phyloP scores from a whole-genome alignment of 768 basidiomycete species.

The Amanita inopinata region DNA sequence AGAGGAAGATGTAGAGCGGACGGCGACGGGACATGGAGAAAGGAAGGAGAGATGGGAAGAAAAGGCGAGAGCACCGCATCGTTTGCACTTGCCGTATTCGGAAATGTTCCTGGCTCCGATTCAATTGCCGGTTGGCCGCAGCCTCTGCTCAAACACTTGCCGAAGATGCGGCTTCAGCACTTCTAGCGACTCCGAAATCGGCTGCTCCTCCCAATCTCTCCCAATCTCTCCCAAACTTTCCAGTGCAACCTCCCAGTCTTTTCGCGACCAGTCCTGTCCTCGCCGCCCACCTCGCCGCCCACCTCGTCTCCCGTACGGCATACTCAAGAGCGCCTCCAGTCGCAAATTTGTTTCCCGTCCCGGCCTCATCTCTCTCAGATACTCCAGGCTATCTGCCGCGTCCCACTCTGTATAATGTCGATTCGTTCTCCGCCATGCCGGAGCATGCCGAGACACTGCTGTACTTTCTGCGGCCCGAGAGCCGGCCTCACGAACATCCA shows the following conservation, averaged over 20 bases:
- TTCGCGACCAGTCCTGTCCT: slow-evolving; percentile 68
- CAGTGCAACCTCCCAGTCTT: slow-evolving; percentile 55
- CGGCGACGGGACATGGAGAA: slow-evolving; percentile 36
- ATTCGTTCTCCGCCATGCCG: slow-evolving; percentile 28
- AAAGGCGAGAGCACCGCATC: neutral
- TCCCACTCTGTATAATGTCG: slow-evolving; percentile 42
- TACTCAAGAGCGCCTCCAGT: slow-evolving; percentile 41
- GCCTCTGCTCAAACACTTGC: slow-evolving; percentile 34
- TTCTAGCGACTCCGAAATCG: slow-evolving; percentile 39
- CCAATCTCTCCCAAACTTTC: slow-evolving; percentile 38
- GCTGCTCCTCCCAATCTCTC: slow-evolving; percentile 39
- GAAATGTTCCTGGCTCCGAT: neutral
- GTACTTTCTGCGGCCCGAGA: slow-evolving; percentile 22
- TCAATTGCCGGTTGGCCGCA: slow-evolving; percentile 29
- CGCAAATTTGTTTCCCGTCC: slow-evolving; percentile 29
- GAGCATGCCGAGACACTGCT: slow-evolving; percentile 47
- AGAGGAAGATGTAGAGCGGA: slow-evolving; percentile 32
- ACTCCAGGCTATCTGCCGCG: slow-evolving; percentile 46
- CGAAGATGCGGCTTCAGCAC: slow-evolving; percentile 40
- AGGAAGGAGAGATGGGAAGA: neutral
- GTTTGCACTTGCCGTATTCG: neutral
- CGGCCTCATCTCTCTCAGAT: slow-evolving; percentile 33
- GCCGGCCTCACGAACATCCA: slow-evolving; percentile 28
- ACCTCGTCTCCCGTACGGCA: slow-evolving; percentile 36
- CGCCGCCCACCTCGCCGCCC: slow-evolving; percentile 55